phyloP scores from a whole-genome alignment of 1,284 basidiomycete species.

The Apiotrichum brassicae region DNA sequence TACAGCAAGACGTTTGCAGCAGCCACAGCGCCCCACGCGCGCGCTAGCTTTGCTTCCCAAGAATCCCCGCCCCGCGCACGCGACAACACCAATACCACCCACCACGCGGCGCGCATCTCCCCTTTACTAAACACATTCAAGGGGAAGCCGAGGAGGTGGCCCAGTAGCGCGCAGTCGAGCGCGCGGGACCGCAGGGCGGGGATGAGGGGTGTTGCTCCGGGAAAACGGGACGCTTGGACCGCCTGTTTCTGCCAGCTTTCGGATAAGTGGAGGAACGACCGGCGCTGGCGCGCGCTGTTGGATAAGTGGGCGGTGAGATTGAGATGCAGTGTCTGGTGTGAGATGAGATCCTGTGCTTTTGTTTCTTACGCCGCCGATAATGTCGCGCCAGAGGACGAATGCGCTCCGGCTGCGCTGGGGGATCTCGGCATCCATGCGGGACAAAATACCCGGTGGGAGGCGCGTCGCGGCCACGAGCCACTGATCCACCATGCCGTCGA shows the following conservation, averaged over 20 bases:
- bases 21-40: constrained; percentile 21
- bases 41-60: constrained; percentile 14
- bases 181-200: constrained; percentile 20
- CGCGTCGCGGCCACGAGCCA: constrained; percentile 15
- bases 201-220: constrained; percentile 3
- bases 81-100: constrained; percentile 26
- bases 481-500: constrained; percentile 13
- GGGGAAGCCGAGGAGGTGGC: constrained; percentile 22
- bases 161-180: constrained; percentile 36
- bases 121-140: constrained; percentile 18
- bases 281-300: constrained; percentile 30
- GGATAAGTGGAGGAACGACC: constrained; percentile 22
- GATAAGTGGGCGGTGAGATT: constrained; percentile 13
- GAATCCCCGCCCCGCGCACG: background rate
- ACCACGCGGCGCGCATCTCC: constrained; percentile 32
- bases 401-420: constrained; percentile 4
- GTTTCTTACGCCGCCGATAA: constrained; percentile 29
- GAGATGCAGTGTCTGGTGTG: constrained; percentile 11
- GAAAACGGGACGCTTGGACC: constrained; percentile 15
- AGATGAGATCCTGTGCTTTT: too few species aligned
- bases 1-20: constrained; percentile 29
- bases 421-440: constrained; percentile 7
- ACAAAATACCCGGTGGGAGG: constrained; percentile 4
- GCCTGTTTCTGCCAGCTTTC: constrained; percentile 30
- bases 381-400: constrained; percentile 22